Percentiles rank a stretch among this genome's conserved stretches.
These are phyloP conservation scores for Isoetes taiwanensis DNA, from an alignment of 75 land plant genomes.

Conservation along the genomic window DNA sequence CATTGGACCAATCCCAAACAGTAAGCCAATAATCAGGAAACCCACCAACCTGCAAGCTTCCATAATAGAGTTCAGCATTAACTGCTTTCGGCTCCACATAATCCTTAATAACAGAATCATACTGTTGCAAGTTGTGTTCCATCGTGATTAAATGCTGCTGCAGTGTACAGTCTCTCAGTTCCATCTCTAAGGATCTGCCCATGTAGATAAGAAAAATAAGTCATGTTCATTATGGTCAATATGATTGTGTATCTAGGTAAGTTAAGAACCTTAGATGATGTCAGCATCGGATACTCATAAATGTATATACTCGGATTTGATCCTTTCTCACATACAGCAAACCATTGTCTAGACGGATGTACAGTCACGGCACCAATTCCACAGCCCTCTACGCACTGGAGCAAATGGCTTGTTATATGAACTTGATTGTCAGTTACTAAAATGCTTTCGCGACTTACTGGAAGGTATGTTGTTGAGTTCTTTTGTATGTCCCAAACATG, in stretches of 20 bases:
- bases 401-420: background rate
- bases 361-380: slow-evolving; percentile 27
- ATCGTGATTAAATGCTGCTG: slow-evolving; percentile 23
- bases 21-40: slow-evolving; percentile 32
- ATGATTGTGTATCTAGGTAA: background rate
- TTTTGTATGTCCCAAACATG: slow-evolving; percentile 20
- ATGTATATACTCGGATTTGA: slow-evolving; percentile 21
- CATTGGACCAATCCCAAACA: slow-evolving; percentile 31
- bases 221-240: background rate
- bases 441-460: background rate
- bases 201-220: background rate
- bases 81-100: background rate
- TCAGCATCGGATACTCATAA: slow-evolving; percentile 21
- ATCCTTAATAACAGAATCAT: background rate
- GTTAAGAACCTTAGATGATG: slow-evolving; percentile 13
- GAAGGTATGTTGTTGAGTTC: slow-evolving; percentile 9
- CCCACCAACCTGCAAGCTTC: slow-evolving; percentile 21
- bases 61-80: background rate
- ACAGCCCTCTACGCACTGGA: slow-evolving; percentile 24
- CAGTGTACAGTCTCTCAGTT: slow-evolving; percentile 22
- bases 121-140: slow-evolving; percentile 26
- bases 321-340: slow-evolving; percentile 35
- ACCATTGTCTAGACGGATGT: slow-evolving; percentile 19
- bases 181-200: slow-evolving; percentile 22
- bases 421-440: background rate